A percentile compares a stretch with the other conserved stretches of the same genome.
Conservation (phyloP, 1,284 basidiomycete genomes). For the Tilletia indica region DNA sequence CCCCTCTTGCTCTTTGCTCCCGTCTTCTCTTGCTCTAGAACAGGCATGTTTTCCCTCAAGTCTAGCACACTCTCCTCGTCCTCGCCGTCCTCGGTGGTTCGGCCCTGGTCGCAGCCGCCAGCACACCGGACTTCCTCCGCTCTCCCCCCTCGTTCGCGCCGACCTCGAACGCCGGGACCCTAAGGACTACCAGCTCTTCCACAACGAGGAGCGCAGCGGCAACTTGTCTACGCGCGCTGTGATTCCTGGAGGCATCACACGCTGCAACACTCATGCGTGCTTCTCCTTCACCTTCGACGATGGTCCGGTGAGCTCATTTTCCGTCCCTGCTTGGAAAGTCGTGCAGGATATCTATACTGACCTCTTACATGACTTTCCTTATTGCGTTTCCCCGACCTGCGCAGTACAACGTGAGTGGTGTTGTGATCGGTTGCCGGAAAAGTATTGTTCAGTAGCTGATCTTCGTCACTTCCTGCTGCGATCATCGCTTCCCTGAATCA, state of each 20-base stretch:
- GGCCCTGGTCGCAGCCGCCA: not conserved
- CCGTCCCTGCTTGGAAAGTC: not conserved
- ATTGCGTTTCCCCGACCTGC: not conserved
- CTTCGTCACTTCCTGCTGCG: not conserved
- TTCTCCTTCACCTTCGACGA: constrained; percentile 46
- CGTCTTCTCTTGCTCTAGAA: not conserved
- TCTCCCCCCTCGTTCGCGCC: constrained; percentile 12
- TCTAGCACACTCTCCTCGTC: constrained; percentile 10
- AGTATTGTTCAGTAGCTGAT: not conserved
- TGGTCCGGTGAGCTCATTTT: constrained; percentile 26
- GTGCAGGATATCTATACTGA: not conserved
- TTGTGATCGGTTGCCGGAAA: not conserved
- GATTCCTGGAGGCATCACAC: constrained; percentile 1
- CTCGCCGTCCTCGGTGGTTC: not conserved
- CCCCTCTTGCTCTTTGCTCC: not conserved
- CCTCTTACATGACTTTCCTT: not conserved
- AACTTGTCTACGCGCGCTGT: not conserved
- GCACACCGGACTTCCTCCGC: constrained; percentile 10
- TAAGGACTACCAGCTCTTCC: constrained; percentile 2
- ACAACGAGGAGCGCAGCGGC: not conserved
- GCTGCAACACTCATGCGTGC: constrained; percentile 28
- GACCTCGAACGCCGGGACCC: constrained; percentile 15
- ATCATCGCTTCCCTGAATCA: not conserved
- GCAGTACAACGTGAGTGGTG: constrained; percentile 23
- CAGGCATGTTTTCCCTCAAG: not conserved